Evolutionary conservation across 331 rosid genomes (phyloP), one percentile per base, ranked within the genome.

Genomic region (Pyrus hybrid): DNA sequence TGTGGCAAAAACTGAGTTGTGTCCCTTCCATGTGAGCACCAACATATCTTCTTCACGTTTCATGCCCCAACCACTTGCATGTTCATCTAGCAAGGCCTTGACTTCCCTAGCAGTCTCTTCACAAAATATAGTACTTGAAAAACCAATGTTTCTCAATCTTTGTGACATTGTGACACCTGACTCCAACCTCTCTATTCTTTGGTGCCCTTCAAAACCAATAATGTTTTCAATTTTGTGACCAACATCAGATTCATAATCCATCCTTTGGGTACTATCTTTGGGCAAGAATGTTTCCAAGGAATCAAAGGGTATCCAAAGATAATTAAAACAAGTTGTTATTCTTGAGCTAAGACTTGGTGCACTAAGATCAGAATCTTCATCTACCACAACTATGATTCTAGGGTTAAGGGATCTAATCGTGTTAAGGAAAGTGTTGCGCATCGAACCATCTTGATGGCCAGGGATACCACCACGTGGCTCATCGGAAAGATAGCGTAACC

Each of bases 41-140:
- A 94, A 82, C 86, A 82, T 84, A 51, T 85, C 93, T 74, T 92
- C 99, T 76, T 94, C 97, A 51, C 83, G 88, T 80, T 94, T 94
- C 99, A 94, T 91, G 3, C 97, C 99, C 99, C 99, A 94, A 14
- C 96, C 99, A 77, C 93, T 89, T n/a, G 97, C 97, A 78, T 94
- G 97, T 70, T 92, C 99, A 72, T 92, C 97, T 28, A 94, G 87
- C 96, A 92, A 87, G 8, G 26, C 85, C 81, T 89, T 92, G n/a
- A 92, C 96, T 77, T 92, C 97, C 41, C 54, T 74, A 21, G 82
- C 77, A 13, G 93, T 88, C 71, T 86, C 95, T 53, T 92, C 97
- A 32, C 86, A 76, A 70, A 94, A 92, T 9, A 87, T 80, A 17
- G 84, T 71, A 76, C 87, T 84, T 13, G 79, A 65, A 69, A 81